Evolutionary conservation across 2,329 filamentous ascomycete genomes (phyloP).

Genomic region (Tolypocladium tundrense): DNA sequence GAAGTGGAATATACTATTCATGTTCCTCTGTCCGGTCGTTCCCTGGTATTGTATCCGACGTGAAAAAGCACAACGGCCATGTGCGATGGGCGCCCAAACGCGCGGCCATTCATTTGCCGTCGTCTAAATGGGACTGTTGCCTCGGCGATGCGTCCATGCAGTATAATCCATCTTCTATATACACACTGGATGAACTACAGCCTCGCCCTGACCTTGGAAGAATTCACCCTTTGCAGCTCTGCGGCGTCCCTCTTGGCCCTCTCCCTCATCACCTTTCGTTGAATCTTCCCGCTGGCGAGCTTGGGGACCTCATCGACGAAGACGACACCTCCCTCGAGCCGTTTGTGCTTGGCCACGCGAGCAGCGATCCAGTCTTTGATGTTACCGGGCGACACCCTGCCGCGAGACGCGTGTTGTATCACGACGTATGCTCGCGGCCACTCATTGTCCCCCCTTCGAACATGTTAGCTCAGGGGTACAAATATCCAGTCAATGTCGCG

Average conservation of each 20-base stretch:
- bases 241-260: not conserved
- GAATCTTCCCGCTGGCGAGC: slow-evolving; percentile 47
- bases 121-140: not conserved
- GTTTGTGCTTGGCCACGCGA: slow-evolving; percentile 41
- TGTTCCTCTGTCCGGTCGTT: not conserved
- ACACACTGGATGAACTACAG: not conserved
- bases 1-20: not conserved
- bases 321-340: slow-evolving; percentile 37
- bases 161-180: not conserved
- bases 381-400: not conserved
- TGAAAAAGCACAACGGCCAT: not conserved
- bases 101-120: not conserved
- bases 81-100: not conserved
- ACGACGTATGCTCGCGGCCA: not conserved
- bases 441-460: not conserved
- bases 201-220: not conserved
- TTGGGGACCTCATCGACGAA: slow-evolving; percentile 49
- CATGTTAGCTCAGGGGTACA: not conserved
- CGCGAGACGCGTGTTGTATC: not conserved
- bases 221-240: not conserved
- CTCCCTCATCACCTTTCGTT: slow-evolving; percentile 28
- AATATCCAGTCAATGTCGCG: not conserved
- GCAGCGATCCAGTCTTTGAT: slow-evolving; percentile 24
- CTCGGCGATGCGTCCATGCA: not conserved
- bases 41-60: not conserved